A percentile compares a stretch with the other conserved stretches of the same genome.
These are phyloP conservation scores for Cordyceps cicadae DNA, from an alignment of 2,329 filamentous ascomycete genomes.

Conservation along the genomic window DNA sequence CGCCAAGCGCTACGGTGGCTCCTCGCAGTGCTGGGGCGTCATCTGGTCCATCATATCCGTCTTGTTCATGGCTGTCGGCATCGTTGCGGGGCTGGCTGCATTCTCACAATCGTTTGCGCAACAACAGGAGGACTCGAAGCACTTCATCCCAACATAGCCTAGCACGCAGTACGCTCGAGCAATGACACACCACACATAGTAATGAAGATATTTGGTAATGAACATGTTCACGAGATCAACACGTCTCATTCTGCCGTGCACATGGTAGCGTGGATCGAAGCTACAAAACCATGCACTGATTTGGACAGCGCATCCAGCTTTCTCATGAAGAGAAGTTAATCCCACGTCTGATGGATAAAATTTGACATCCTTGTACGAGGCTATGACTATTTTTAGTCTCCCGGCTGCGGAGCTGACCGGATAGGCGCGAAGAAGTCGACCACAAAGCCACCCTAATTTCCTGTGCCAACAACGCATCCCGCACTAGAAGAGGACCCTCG, in stretches of 20 bases:
- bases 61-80: conserved; percentile 62
- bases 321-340: no score
- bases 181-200: no score
- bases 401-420: not conserved
- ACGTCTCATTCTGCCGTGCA: no score
- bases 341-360: no score
- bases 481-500: not conserved
- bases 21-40: conserved; percentile 72
- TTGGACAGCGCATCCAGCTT: no score
- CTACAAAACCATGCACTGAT: no score
- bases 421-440: not conserved
- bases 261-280: no score
- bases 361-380: not conserved
- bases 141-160: conserved; percentile 48
- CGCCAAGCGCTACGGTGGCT: conserved; percentile 68
- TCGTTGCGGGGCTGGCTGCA: conserved; percentile 68
- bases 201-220: no score
- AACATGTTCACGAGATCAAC: no score
- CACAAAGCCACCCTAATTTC: not conserved
- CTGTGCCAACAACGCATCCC: not conserved
- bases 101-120: conserved; percentile 63
- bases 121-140: conserved; percentile 59
- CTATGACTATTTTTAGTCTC: not conserved
- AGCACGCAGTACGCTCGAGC: not conserved
- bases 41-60: conserved; percentile 69